Conservation (phyloP, 306 rosid species). For the Quercus gilva region DNA sequence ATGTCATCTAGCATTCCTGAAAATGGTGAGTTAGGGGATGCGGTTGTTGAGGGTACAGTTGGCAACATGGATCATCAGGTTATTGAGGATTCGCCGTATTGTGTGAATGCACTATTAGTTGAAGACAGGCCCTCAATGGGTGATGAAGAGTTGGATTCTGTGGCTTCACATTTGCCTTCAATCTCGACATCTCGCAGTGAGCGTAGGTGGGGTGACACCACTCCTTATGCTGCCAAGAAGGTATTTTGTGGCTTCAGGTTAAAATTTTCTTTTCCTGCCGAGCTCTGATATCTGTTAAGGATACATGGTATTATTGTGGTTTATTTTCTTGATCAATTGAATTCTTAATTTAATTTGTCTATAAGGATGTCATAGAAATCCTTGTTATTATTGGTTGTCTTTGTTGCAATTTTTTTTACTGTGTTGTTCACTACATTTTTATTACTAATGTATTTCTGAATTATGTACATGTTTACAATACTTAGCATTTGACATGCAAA, state of each 20-base stretch:
- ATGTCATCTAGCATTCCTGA: conserved; percentile 41
- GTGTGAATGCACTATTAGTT: conserved; percentile 32
- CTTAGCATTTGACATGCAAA: background rate
- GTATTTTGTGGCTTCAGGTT: conserved; percentile 40
- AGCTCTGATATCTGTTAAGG: conserved; percentile 16
- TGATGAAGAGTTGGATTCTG: conserved; percentile 62
- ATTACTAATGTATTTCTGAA: background rate
- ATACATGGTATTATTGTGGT: background rate
- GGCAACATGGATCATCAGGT: conserved; percentile 52
- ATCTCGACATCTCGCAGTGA: conserved; percentile 56
- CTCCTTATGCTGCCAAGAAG: conserved; percentile 78
- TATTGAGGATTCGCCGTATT: conserved; percentile 80
- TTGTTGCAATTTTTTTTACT: background rate
- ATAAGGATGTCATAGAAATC: conserved; percentile 2
- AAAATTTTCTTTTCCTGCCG: conserved; percentile 6
- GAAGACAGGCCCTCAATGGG: conserved; percentile 47
- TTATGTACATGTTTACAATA: background rate
- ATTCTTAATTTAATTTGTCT: background rate
- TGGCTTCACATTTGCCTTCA: conserved; percentile 51
- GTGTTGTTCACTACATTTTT: background rate
- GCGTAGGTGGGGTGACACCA: conserved; percentile 79
- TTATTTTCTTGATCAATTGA: background rate
- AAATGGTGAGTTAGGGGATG: conserved; percentile 50
- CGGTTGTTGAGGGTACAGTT: conserved; percentile 29
- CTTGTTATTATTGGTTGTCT: conserved; percentile 1